Conservation (phyloP, 495 filamentous ascomycete species). For the Physcia stellaris region DNA sequence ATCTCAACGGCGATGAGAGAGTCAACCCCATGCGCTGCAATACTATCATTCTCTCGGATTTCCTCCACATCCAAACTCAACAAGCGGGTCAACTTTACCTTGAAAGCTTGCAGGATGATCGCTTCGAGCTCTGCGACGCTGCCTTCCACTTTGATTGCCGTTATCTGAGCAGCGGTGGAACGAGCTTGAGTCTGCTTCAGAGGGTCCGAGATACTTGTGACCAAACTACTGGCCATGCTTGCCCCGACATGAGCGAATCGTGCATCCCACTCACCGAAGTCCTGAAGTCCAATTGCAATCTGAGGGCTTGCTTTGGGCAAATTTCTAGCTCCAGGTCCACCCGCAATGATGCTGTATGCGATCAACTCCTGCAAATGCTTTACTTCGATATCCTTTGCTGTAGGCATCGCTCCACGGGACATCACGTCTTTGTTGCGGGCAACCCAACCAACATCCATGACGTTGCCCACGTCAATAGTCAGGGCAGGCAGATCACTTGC, state of each 20-base stretch:
- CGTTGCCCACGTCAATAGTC: slow-evolving; percentile 15
- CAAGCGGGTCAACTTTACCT: neutral
- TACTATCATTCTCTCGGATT: neutral
- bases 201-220: slow-evolving; percentile 7
- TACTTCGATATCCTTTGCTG: slow-evolving; percentile 29
- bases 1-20: slow-evolving; percentile 24
- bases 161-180: slow-evolving; percentile 10
- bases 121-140: slow-evolving; percentile 6
- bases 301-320: slow-evolving; percentile 3
- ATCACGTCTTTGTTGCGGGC: slow-evolving; percentile 13
- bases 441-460: neutral
- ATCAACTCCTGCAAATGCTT: slow-evolving; percentile 30
- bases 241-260: slow-evolving; percentile 2
- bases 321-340: slow-evolving; percentile 1
- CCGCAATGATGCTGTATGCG: slow-evolving; percentile 35
- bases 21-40: slow-evolving; percentile 24
- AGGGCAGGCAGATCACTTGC: slow-evolving; percentile 10
- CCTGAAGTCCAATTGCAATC: neutral
- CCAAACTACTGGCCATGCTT: neutral
- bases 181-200: slow-evolving; percentile 14
- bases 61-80: neutral
- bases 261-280: slow-evolving; percentile 1
- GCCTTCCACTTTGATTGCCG: no score
- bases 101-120: neutral
- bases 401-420: slow-evolving; percentile 1